A percentile compares a stretch with the other conserved stretches of the same genome.
phyloP scores from a whole-genome alignment of 1,284 basidiomycete species.

The Apiotrichum porosum region DNA sequence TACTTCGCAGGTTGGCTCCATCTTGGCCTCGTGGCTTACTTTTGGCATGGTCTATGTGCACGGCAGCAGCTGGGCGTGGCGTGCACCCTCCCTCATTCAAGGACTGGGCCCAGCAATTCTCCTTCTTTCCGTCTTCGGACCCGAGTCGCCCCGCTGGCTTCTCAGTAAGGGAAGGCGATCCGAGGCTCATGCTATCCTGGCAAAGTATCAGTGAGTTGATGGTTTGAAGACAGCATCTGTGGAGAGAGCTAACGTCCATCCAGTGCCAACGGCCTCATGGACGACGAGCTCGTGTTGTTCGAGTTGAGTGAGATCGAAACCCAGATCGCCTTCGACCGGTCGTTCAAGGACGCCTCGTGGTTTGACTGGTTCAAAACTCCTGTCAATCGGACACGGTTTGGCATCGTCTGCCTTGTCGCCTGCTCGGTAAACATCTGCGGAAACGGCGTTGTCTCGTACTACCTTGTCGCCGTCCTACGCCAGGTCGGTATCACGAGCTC shows the following conservation, averaged over 20 bases:
- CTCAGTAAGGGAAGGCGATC: conserved; percentile 55
- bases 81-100: conserved; percentile 63
- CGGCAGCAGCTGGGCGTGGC: conserved; percentile 30
- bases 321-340: conserved; percentile 39
- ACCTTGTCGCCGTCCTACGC: conserved; percentile 64
- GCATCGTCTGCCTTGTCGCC: conserved; percentile 45
- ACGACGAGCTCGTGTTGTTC: conserved; percentile 47
- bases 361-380: conserved; percentile 32
- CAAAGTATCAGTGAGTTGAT: conserved; percentile 55
- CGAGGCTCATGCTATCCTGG: conserved; percentile 55
- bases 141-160: conserved; percentile 66
- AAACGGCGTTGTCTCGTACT: conserved; percentile 62
- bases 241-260: too few species aligned
- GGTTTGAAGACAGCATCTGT: too few species aligned
- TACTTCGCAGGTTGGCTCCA: conserved; percentile 24
- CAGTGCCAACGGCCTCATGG: conserved; percentile 44
- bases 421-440: conserved; percentile 49
- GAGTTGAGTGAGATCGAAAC: conserved; percentile 49
- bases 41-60: conserved; percentile 31
- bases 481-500: conserved; percentile 63
- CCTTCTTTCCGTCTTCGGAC: conserved; percentile 39
- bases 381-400: conserved; percentile 50
- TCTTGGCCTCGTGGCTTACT: conserved; percentile 43
- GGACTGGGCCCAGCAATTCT: conserved; percentile 33
- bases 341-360: conserved; percentile 18